phyloP scores from a whole-genome alignment of 1,139 yeast species.

The Diutina scorzettiae region DNA sequence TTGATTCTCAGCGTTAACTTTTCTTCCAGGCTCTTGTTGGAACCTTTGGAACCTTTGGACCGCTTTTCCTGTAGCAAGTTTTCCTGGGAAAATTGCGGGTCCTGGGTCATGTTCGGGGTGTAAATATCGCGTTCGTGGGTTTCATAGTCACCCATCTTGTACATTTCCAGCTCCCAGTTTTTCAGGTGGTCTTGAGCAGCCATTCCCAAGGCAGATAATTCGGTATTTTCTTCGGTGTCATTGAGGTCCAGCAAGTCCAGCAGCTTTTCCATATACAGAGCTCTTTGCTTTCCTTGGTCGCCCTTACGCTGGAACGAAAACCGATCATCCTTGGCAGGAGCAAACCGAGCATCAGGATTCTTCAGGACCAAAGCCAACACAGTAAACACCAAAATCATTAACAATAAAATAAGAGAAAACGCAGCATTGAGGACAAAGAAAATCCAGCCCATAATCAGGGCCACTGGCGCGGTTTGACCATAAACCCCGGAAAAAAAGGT shows the following conservation, averaged over 20 bases:
- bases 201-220: conserved; percentile 50
- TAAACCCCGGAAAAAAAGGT: conserved; percentile 64
- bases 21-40: neutral
- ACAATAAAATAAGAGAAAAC: conserved; percentile 50
- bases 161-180: conserved; percentile 62
- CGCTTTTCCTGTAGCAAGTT: neutral
- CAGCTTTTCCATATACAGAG: conserved; percentile 6
- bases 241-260: conserved; percentile 14
- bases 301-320: conserved; percentile 57
- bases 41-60: neutral
- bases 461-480: conserved; percentile 54
- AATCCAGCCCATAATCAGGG: conserved; percentile 72
- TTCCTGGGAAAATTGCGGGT: neutral
- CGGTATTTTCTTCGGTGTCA: conserved; percentile 30
- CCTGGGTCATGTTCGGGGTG: neutral
- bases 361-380: conserved; percentile 47
- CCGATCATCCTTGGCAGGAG: conserved; percentile 77
- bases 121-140: neutral
- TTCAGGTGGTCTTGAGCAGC: conserved; percentile 63
- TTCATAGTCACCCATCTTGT: conserved; percentile 9
- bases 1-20: conserved; percentile 1
- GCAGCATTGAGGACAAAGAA: conserved; percentile 72
- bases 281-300: neutral
- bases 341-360: conserved; percentile 75
- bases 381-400: conserved; percentile 49